A percentile compares a stretch with the other conserved stretches of the same genome.
phyloP scores from a whole-genome alignment of 2,329 filamentous ascomycete genomes.

The Colletotrichum sp. region DNA sequence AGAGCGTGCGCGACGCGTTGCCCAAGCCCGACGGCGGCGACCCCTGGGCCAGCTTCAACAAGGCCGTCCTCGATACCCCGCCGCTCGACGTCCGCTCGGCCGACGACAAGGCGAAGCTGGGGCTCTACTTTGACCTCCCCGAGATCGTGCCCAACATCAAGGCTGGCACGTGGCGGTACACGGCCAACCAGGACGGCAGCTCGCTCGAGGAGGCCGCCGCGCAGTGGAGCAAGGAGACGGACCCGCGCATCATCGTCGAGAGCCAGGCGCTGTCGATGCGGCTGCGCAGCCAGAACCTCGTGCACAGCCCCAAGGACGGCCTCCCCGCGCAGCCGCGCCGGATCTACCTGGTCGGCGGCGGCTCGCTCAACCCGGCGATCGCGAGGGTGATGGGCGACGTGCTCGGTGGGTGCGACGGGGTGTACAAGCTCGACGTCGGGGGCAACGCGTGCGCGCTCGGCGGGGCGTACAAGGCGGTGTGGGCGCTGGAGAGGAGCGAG shows the following conservation, averaged over 20 bases:
- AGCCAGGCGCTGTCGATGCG: constrained; percentile 93
- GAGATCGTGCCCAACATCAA: constrained; percentile 94
- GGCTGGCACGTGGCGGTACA: constrained; percentile 87
- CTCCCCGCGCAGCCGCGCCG: constrained; percentile 85
- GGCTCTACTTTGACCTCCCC: constrained; percentile 92
- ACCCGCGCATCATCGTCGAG: constrained; percentile 88
- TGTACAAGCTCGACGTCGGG: constrained; percentile 92
- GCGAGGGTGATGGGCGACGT: constrained; percentile 85
- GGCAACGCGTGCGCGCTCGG: constrained; percentile 95
- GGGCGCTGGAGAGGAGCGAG: constrained; percentile 76
- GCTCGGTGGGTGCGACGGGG: constrained; percentile 85
- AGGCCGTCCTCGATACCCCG: constrained; percentile 68
- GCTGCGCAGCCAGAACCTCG: constrained; percentile 80
- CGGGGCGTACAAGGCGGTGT: constrained; percentile 94
- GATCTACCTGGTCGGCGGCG: constrained; percentile 94
- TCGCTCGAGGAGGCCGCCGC: constrained; percentile 41
- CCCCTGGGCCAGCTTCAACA: constrained; percentile 83
- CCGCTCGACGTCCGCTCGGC: constrained; percentile 67
- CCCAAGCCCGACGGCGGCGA: constrained; percentile 58
- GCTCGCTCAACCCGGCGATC: constrained; percentile 88
- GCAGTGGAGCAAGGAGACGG: constrained; percentile 63
- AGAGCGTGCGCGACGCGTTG: constrained; percentile 84
- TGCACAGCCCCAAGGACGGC: constrained; percentile 54
- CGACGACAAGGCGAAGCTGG: constrained; percentile 74
- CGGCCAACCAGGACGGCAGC: constrained; percentile 56